Percentiles rank a stretch among this genome's conserved stretches.
phyloP scores from a whole-genome alignment of 2,329 filamentous ascomycete genomes.

The Cryoendolithus antarcticus region DNA sequence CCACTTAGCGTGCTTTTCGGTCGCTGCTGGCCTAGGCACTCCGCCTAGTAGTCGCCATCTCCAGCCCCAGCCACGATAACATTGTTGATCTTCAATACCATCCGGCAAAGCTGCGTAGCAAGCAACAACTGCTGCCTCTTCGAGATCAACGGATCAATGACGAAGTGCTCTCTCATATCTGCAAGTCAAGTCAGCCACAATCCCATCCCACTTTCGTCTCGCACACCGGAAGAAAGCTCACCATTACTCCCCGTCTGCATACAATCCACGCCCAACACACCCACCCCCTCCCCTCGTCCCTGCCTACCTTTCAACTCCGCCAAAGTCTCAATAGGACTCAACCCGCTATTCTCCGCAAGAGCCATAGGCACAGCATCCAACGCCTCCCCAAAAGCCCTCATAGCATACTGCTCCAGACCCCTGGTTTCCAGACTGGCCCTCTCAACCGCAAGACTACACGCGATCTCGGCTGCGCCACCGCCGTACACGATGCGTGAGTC shows the following conservation, averaged over 20 bases:
- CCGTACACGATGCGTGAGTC: conserved; percentile 98
- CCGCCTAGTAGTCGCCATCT: conserved; percentile 74
- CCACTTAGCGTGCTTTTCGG: too few species aligned
- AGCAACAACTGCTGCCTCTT: conserved; percentile 96
- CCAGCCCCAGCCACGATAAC: conserved; percentile 83
- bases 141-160: conserved; percentile 94
- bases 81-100: conserved; percentile 95
- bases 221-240: too few species aligned
- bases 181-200: conserved; percentile 2
- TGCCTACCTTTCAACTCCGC: conserved; percentile 94
- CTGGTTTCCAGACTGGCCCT: conserved; percentile 82
- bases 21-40: too few species aligned
- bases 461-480: conserved; percentile 91
- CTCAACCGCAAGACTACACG: conserved; percentile 91
- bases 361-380: conserved; percentile 91
- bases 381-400: conserved; percentile 94
- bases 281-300: conserved; percentile 64
- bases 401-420: conserved; percentile 96
- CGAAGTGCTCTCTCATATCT: conserved; percentile 96
- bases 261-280: conserved; percentile 85
- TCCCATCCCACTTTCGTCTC: too few species aligned
- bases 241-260: conserved; percentile 88
- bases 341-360: conserved; percentile 89
- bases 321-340: conserved; percentile 90
- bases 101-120: conserved; percentile 91